Evolutionary conservation across 495 filamentous ascomycete genomes (phyloP), one percentile per base, ranked within the genome.

Genomic region (Penicillium nucicola): DNA sequence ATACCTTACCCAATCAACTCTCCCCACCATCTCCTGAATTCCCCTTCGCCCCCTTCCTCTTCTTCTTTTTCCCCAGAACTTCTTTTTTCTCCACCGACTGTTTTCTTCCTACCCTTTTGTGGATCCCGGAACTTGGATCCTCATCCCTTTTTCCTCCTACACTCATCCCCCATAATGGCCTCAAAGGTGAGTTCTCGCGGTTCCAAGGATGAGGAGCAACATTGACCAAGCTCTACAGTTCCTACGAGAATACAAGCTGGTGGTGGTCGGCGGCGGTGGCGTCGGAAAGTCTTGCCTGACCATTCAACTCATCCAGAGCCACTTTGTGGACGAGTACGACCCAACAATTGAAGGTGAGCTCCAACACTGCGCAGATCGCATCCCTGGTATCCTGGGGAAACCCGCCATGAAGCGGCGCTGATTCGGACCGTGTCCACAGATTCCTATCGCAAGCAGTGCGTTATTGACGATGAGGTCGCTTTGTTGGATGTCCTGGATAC

Each of bases 321-420:
- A 98, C 68, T 98, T 98, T 77, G 92, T 98, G 62, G 93, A 98
- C 70, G 93, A 98, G 70, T 98, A 98, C 71, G 93, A 98, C 72
- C 93, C 93, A 36, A 98, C 93, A 62, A 98, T 98, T 64, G 93
- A 98, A 87, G 93, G 93, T 97, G 70, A 57, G 84, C 56, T 5
- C 30, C 10, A 8, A 5, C 32, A 10, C 36, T 35, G 30, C 31
- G 25, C 37, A 33, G 53, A 42, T 63, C 40, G 17, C 23, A 48
- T 45, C 42, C 12, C 9, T 19, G 15, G 11, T 15, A n/a, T 12
- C 18, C 31, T 14, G 3, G 32, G 33, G 32, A 1, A 1, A 1
- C 38, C 23, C n/a, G 20, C 1, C 14, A 18, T 28, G 33, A 36
- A 36, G n/a, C 14, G 18, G 5, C 45, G 42, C 57, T 62, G 54